A percentile compares a stretch with the other conserved stretches of the same genome.
Conservation (phyloP, 2,329 filamentous ascomycete genomes). For the Simplicillium sp. region DNA sequence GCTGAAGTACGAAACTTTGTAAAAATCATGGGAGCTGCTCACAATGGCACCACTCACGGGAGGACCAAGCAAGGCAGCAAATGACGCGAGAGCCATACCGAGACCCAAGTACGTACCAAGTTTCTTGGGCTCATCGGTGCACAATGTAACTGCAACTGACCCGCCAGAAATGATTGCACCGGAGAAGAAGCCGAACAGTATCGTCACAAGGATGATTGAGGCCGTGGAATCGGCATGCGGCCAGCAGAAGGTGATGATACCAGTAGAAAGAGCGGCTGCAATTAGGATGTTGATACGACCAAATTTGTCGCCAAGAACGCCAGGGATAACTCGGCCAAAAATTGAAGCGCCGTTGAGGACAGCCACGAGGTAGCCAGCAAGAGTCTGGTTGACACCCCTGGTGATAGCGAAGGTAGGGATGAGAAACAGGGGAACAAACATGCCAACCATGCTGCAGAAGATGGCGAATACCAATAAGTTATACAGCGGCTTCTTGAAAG, state of each 20-base stretch:
- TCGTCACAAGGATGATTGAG: conserved; percentile 18
- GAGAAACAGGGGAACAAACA: conserved; percentile 69
- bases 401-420: conserved; percentile 61
- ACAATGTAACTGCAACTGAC: conserved; percentile 41
- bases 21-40: conserved; percentile 21
- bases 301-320: conserved; percentile 63
- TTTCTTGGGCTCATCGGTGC: conserved; percentile 40
- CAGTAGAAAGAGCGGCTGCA: conserved; percentile 22
- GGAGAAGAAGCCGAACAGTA: conserved; percentile 21
- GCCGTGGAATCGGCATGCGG: conserved; percentile 8
- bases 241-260: conserved; percentile 5
- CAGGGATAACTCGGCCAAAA: conserved; percentile 67
- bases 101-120: conserved; percentile 49
- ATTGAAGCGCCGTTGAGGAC: conserved; percentile 73
- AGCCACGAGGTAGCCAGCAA: conserved; percentile 63
- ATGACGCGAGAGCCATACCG: conserved; percentile 29
- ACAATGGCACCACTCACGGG: conserved; percentile 24
- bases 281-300: conserved; percentile 79
- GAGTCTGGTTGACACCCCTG: conserved; percentile 9
- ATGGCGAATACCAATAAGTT: conserved; percentile 48
- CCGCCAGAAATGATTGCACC: conserved; percentile 29
- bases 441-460: conserved; percentile 48
- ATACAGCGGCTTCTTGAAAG: conserved; percentile 13
- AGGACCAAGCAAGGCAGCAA: conserved; percentile 34
- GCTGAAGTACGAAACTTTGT: conserved; percentile 13